Evolutionary conservation across 192 early-diverging fungal species (phyloP), one percentile per base, ranked within the genome.

Genomic region (Gonapodya prolifera): DNA sequence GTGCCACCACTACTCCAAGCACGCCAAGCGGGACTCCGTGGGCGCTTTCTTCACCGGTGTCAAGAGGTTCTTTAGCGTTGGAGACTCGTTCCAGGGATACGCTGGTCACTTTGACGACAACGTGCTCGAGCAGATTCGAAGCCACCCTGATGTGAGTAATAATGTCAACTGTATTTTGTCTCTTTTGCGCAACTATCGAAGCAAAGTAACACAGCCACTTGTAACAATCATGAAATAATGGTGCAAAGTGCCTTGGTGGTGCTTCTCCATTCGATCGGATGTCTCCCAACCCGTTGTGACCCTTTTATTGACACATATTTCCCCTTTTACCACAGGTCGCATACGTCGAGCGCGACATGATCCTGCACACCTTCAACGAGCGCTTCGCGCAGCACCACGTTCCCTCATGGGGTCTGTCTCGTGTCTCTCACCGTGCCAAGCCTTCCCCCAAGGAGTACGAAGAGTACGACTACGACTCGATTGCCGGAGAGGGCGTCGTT

Each of bases 361-460:
- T 91, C 1, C 93, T 95, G 30, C 90, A 91, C 84, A 86, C 91
- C 18, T 69, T 75, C 35, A 75, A 73, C 75, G 29, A 8, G 28
- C 76, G 76, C 31, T 91, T 88, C 30, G 82, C 83, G 35, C 89
- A 96, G 81, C 82, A 85, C 75, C 81, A 85, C 79, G 92, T 94
- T 13, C 94, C 94, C 17, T 73, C 71, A 29, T 96, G 95, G 95
- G 93, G 94, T 34, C 82, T 96, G 2, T 86, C 91, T 61, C 92
- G 94, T 80, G 89, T 94, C 76, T 92, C 93, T 30, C 92, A 93
- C 80, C 92, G 90, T 78, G 79, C 89, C 76, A 78, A 78, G n/a
- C 88, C 93, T 78, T 81, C 85, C 71, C 81, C 87, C 77, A 81
- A 85, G 77, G 85, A 83, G 76, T 90, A 85, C 77, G 87, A 89